phyloP scores from a whole-genome alignment of 371 early-diverging fungal genomes.

The Mortierella sp. region DNA sequence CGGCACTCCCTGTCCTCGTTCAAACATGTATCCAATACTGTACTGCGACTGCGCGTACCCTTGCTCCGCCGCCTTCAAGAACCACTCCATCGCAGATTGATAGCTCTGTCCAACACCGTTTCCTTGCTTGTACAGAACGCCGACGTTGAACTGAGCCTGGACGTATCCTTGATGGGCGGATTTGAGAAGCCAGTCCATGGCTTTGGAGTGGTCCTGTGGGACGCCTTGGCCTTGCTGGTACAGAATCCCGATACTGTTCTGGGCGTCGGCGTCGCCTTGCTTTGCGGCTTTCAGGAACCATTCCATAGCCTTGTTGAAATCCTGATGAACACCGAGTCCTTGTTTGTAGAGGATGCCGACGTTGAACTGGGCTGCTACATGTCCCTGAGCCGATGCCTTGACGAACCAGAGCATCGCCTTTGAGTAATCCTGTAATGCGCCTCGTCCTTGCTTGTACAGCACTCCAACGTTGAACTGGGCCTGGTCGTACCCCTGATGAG shows the following conservation, averaged over 20 bases:
- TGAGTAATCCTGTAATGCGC: too few relatives aligned
- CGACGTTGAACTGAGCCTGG: conserved; percentile 44
- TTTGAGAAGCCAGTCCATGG: conserved; percentile 60
- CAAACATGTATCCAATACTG: conserved; percentile 64
- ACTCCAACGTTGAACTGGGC: too few relatives aligned
- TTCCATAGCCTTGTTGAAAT: conserved; percentile 46
- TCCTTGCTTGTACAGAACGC: conserved; percentile 66
- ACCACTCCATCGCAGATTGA: conserved; percentile 2
- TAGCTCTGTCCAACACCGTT: conserved; percentile 63
- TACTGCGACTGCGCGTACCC: conserved; percentile 61
- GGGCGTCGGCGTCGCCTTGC: conserved; percentile 62
- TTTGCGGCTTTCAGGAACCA: conserved; percentile 58
- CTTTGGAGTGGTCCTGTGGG: conserved; percentile 53
- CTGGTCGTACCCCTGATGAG: conserved; percentile 51
- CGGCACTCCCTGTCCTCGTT: conserved; percentile 61
- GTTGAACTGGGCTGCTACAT: conserved; percentile 17
- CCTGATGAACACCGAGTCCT: conserved; percentile 53
- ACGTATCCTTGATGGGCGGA: conserved; percentile 62
- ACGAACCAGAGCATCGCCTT: conserved; percentile 28
- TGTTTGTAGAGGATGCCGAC: conserved; percentile 66
- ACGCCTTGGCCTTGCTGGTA: conserved; percentile 64
- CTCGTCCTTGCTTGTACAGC: too few relatives aligned
- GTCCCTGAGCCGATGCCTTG: conserved; percentile 22
- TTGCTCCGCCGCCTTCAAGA: conserved; percentile 65
- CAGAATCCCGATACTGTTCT: conserved; percentile 65